Percentiles rank a stretch among this genome's conserved stretches.
phyloP scores from a whole-genome alignment of 352 stramenopile species.

The Phytophthora gonapodyides region DNA sequence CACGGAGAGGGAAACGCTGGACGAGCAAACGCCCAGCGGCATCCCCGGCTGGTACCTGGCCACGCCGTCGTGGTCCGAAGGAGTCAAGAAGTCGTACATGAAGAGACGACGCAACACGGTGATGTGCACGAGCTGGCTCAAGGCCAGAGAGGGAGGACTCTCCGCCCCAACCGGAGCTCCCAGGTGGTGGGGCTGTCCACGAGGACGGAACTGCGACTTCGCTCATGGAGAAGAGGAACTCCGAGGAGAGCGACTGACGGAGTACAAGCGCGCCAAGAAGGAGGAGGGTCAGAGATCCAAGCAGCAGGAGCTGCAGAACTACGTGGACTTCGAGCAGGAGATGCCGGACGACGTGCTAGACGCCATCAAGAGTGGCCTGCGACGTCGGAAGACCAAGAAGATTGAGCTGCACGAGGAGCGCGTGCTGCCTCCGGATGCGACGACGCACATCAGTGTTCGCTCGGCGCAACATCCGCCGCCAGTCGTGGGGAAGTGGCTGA shows the following conservation, averaged over 20 bases:
- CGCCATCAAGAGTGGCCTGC: constrained; percentile 68
- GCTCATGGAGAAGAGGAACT: constrained; percentile 84
- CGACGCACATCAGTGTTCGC: constrained; percentile 36
- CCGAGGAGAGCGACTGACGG: constrained; percentile 60
- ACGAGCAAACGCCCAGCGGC: constrained; percentile 83
- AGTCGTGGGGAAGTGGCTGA: constrained; percentile 40
- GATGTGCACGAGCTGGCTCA: constrained; percentile 73
- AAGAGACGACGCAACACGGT: constrained; percentile 83
- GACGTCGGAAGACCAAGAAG: constrained; percentile 48
- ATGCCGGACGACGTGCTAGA: constrained; percentile 69
- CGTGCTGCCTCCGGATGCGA: constrained; percentile 38
- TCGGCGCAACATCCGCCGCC: constrained; percentile 24
- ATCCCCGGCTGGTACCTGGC: constrained; percentile 86
- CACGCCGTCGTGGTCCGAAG: constrained; percentile 83
- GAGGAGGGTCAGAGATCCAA: constrained; percentile 56
- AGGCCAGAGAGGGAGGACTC: constrained; percentile 55
- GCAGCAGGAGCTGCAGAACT: constrained; percentile 66
- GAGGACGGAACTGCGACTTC: constrained; percentile 83
- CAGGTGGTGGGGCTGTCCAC: constrained; percentile 82
- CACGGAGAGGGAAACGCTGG: constrained; percentile 65
- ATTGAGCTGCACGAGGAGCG: constrained; percentile 26
- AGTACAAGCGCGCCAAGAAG: constrained; percentile 76
- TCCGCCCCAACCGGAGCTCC: constrained; percentile 52
- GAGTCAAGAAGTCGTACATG: constrained; percentile 85
- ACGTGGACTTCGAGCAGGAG: constrained; percentile 77